Evolutionary conservation across 73 alveolate genomes (phyloP).

Genomic region (Stentor coeruleus): DNA sequence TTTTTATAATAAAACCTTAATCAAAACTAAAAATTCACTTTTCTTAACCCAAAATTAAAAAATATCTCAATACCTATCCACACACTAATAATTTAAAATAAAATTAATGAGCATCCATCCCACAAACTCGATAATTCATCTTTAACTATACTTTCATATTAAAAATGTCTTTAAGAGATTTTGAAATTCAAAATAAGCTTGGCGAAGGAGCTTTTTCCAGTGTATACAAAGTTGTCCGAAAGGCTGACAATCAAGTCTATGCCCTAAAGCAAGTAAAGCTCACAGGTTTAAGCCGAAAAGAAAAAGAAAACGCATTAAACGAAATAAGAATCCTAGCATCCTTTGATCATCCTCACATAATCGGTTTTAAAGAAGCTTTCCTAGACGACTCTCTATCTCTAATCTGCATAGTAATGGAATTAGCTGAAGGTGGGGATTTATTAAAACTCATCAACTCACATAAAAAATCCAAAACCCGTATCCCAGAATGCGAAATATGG

Average conservation of each 20-base stretch:
- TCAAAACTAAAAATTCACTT: too few species aligned
- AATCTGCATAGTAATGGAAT: slow-evolving; percentile 66
- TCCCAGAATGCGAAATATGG: slow-evolving; percentile 64
- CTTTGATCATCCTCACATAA: slow-evolving; percentile 61
- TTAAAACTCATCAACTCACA: slow-evolving; percentile 47
- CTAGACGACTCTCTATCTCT: slow-evolving; percentile 62
- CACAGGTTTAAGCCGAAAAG: slow-evolving; percentile 43
- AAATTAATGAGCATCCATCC: too few species aligned
- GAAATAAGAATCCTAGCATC: slow-evolving; percentile 55
- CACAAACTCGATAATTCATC: too few species aligned
- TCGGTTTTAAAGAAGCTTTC: slow-evolving; percentile 66
- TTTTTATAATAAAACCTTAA: too few species aligned
- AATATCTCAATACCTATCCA: too few species aligned
- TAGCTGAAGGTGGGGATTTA: slow-evolving; percentile 74
- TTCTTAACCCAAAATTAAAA: too few species aligned
- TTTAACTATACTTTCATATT: too few species aligned
- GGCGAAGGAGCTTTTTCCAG: slow-evolving; percentile 51
- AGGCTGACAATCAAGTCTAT: slow-evolving; percentile 31
- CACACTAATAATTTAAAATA: too few species aligned
- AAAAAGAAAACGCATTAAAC: slow-evolving; percentile 32
- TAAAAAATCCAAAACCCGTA: slow-evolving; percentile 40
- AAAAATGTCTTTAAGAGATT: slow-evolving; percentile 21
- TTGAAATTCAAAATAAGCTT: slow-evolving; percentile 5
- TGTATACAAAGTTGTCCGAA: slow-evolving; percentile 42
- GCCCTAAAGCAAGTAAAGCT: slow-evolving; percentile 49